A percentile compares a stretch with the other conserved stretches of the same genome.
These are phyloP conservation scores for Alternaria triticimaculans DNA, from an alignment of 2,329 filamentous ascomycete genomes.

Conservation along the genomic window DNA sequence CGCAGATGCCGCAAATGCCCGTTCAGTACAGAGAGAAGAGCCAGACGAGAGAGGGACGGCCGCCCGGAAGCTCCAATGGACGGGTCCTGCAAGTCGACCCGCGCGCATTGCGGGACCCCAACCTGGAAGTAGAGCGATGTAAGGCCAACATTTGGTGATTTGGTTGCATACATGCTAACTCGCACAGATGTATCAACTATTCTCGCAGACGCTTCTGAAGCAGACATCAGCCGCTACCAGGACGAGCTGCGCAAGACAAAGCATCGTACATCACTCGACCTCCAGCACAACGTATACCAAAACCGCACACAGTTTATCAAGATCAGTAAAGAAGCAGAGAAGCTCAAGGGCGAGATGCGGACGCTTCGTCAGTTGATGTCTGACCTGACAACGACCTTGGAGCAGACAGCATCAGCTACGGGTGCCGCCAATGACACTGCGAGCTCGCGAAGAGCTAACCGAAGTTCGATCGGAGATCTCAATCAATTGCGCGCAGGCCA, in stretches of 20 bases:
- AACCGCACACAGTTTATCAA: constrained; percentile 99
- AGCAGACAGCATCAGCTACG: constrained; percentile 54
- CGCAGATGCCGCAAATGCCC: constrained; percentile 64
- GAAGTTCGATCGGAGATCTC: constrained; percentile 83
- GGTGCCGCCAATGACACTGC: constrained; percentile 46
- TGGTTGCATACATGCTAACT: constrained; percentile 7
- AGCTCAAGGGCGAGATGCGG: constrained; percentile 95
- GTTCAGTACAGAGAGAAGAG: constrained; percentile 64
- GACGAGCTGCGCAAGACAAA: constrained; percentile 77
- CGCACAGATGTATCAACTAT: constrained; percentile 67
- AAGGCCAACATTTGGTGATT: constrained; percentile 38
- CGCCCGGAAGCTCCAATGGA: constrained; percentile 57
- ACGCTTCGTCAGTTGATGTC: constrained; percentile 89
- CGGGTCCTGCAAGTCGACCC: constrained; percentile 74
- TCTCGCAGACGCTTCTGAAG: constrained; percentile 83
- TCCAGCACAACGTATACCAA: constrained; percentile 95
- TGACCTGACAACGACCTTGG: constrained; percentile 70
- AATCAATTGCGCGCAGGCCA: constrained; percentile 73
- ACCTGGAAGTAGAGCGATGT: constrained; percentile 81
- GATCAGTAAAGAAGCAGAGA: constrained; percentile 98
- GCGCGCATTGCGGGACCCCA: constrained; percentile 79
- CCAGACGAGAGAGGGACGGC: constrained; percentile 53
- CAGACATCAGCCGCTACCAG: constrained; percentile 85
- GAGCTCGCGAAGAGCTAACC: constrained; percentile 66
- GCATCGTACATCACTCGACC: constrained; percentile 76